phyloP scores from a whole-genome alignment of 768 basidiomycete species.

The Chalciporus chontae region DNA sequence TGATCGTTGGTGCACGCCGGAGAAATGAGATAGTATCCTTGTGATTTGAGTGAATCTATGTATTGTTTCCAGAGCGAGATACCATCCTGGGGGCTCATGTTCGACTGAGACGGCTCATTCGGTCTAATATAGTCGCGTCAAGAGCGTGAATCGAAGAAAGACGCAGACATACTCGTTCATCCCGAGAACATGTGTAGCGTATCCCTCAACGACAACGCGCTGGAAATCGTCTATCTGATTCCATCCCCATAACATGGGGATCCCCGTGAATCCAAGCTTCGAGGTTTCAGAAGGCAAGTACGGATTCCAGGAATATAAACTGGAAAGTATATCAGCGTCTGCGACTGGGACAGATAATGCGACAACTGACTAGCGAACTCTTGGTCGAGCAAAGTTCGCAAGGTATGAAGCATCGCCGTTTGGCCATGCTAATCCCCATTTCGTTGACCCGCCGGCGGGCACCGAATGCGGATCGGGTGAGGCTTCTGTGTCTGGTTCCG shows the following conservation, averaged over 20 bases:
- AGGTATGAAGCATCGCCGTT: slow-evolving; percentile 50
- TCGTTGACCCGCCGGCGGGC: slow-evolving; percentile 24
- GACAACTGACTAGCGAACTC: slow-evolving; percentile 43
- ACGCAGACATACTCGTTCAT: slow-evolving; percentile 68
- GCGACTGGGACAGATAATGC: neutral
- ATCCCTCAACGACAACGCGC: slow-evolving; percentile 43
- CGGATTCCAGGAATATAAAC: slow-evolving; percentile 70
- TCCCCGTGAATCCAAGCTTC: slow-evolving; percentile 47
- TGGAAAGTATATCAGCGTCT: slow-evolving; percentile 11
- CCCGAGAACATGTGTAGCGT: slow-evolving; percentile 57
- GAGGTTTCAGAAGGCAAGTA: slow-evolving; percentile 39
- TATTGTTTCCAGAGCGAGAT: slow-evolving; percentile 60
- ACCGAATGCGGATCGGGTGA: no score
- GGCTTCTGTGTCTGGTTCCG: neutral
- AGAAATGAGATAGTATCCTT: slow-evolving; percentile 60
- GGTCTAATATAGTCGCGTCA: slow-evolving; percentile 49
- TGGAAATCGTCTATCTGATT: slow-evolving; percentile 49
- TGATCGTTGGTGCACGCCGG: slow-evolving; percentile 70
- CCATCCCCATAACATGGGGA: slow-evolving; percentile 74
- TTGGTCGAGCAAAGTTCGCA: slow-evolving; percentile 42
- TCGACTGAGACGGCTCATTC: slow-evolving; percentile 61
- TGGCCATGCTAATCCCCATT: slow-evolving; percentile 70
- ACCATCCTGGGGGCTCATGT: slow-evolving; percentile 53
- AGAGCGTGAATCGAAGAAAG: neutral
- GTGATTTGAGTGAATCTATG: slow-evolving; percentile 54